phyloP scores from a whole-genome alignment of 2,329 filamentous ascomycete species.

The Apiospora hydei region DNA sequence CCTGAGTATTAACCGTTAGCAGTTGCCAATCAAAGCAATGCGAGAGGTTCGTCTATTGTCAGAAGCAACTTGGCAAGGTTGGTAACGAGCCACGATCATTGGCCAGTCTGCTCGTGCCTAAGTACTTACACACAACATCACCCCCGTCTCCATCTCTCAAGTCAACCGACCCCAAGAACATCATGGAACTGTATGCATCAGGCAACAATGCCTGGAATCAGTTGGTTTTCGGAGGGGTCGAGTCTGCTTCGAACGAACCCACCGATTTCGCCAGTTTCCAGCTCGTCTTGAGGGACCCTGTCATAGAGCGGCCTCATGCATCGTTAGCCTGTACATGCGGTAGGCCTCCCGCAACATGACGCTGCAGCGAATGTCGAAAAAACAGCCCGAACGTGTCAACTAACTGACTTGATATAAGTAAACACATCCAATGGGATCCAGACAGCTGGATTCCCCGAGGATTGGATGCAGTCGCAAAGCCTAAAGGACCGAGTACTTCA shows the following conservation, averaged over 20 bases:
- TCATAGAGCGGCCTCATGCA: constrained; percentile 41
- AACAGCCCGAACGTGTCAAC: not conserved
- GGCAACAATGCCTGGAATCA: constrained; percentile 64
- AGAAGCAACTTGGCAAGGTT: constrained; percentile 7
- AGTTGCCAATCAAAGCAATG: not conserved
- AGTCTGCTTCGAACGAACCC: constrained; percentile 42
- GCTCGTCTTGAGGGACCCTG: constrained; percentile 46
- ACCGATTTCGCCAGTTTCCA: constrained; percentile 56
- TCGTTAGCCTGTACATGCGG: constrained; percentile 54
- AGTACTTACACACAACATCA: not conserved
- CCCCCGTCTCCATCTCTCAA: not conserved
- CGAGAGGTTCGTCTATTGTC: not conserved
- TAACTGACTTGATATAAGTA: constrained; percentile 28
- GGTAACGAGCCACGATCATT: constrained; percentile 11
- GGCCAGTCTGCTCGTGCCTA: not conserved
- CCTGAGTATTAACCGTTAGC: not conserved
- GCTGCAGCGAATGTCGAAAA: not conserved
- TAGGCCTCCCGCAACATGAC: constrained; percentile 35
- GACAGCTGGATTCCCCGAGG: constrained; percentile 41
- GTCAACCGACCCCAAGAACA: not conserved
- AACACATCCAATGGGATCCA: constrained; percentile 35
- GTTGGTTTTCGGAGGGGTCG: constrained; percentile 1
- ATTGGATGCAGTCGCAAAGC: constrained; percentile 29
- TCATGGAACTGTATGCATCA: constrained; percentile 60
- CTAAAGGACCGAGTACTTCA: constrained; percentile 36